Evolutionary conservation across 2,329 filamentous ascomycete species (phyloP).

Genomic region (Scorias spongiosa): DNA sequence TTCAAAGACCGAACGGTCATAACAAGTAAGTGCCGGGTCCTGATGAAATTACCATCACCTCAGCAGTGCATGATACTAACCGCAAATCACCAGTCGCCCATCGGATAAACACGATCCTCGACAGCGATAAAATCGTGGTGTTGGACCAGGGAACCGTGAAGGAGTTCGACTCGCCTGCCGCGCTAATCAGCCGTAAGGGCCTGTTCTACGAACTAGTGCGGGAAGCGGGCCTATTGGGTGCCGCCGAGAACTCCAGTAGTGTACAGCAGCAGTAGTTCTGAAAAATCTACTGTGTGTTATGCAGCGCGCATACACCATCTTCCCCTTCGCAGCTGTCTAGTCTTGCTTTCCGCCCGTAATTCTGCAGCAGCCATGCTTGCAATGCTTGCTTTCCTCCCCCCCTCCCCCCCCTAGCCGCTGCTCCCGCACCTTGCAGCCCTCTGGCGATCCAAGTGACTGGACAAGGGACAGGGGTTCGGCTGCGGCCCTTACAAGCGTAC

Average conservation of each 20-base stretch:
- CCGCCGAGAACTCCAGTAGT: slow-evolving; percentile 11
- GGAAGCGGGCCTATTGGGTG: slow-evolving; percentile 62
- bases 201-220: slow-evolving; percentile 82
- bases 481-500: no score
- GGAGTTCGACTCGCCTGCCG: slow-evolving; percentile 78
- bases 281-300: no score
- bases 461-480: no score
- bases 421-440: no score
- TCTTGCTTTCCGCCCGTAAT: no score
- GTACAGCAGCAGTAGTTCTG: background rate
- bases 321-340: no score
- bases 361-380: no score
- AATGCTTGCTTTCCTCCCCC: no score
- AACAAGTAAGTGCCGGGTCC: slow-evolving; percentile 39
- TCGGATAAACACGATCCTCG: slow-evolving; percentile 91
- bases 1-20: slow-evolving; percentile 94
- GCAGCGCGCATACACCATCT: no score
- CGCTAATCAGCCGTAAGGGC: slow-evolving; percentile 60
- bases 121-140: slow-evolving; percentile 79
- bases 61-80: background rate
- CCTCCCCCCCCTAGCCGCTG: no score
- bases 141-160: slow-evolving; percentile 79
- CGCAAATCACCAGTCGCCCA: slow-evolving; percentile 49
- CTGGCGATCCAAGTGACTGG: no score
- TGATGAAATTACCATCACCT: background rate